Conservation (phyloP, 345 rosid species). For the Eucalyptus virginea region DNA sequence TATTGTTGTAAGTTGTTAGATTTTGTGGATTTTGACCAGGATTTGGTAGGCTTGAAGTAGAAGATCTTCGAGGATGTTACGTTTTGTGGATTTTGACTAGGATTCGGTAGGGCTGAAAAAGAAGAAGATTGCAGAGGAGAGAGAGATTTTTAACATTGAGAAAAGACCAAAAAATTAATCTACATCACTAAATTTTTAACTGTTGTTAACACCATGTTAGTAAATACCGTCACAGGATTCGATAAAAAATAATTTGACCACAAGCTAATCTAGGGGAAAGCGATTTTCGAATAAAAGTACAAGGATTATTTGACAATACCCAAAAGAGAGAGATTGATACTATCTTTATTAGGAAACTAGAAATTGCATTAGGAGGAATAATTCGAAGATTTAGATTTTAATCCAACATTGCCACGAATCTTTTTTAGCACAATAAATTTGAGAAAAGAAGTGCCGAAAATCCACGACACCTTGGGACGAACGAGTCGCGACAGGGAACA, state of each 20-base stretch:
- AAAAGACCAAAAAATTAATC: too few species aligned
- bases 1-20: background rate
- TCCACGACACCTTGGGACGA: background rate
- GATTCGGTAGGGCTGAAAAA: background rate
- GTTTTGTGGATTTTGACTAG: background rate
- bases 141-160: background rate
- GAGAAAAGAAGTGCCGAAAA: background rate
- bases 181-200: background rate
- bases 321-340: background rate
- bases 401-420: background rate
- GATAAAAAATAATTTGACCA: background rate
- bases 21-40: background rate
- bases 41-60: background rate
- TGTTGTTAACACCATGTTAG: rapidly evolving
- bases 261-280: background rate
- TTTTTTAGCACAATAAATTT: background rate
- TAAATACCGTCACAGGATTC: background rate
- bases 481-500: background rate
- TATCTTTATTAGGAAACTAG: background rate
- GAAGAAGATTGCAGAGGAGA: background rate
- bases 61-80: too few species aligned
- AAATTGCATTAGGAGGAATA: background rate
- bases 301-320: background rate
- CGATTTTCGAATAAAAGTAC: background rate
- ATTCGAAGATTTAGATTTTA: background rate